A percentile compares a stretch with the other conserved stretches of the same genome.
Evolutionary conservation across 2,329 filamentous ascomycete genomes (phyloP).

Genomic region (Exophiala dermatitidis): DNA sequence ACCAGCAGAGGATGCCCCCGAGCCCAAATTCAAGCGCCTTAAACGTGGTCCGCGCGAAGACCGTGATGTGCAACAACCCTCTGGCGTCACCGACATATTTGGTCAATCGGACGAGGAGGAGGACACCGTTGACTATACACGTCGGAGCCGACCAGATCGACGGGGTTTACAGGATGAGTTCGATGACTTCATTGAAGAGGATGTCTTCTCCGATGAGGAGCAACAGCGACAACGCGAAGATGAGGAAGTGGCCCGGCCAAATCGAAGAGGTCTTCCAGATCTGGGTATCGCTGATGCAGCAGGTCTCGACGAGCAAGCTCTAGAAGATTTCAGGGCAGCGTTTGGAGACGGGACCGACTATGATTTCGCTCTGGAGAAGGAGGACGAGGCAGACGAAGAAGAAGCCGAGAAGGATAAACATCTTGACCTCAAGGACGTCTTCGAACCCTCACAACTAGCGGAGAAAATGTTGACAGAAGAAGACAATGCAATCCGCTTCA

Average conservation of each 20-base stretch:
- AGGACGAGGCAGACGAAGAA: constrained; percentile 74
- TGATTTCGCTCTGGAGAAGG: constrained; percentile 83
- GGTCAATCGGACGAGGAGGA: constrained; percentile 84
- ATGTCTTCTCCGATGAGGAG: constrained; percentile 82
- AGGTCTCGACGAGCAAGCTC: constrained; percentile 80
- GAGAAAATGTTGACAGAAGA: constrained; percentile 94
- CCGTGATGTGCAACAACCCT: constrained; percentile 55
- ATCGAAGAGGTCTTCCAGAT: constrained; percentile 60
- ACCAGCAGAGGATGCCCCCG: constrained; percentile 48
- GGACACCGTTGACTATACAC: constrained; percentile 43
- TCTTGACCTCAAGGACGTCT: constrained; percentile 93
- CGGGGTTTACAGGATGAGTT: constrained; percentile 68
- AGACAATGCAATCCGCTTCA: constrained; percentile 81
- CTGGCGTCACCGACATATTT: constrained; percentile 86
- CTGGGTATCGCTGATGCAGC: constrained; percentile 67
- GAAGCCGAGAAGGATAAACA: constrained; percentile 71
- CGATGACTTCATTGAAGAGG: constrained; percentile 94
- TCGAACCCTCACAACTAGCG: constrained; percentile 88
- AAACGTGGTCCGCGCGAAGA: constrained; percentile 83
- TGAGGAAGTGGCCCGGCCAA: constrained; percentile 70
- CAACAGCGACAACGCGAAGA: constrained; percentile 71
- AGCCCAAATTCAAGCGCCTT: constrained; percentile 92
- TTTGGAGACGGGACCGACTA: constrained; percentile 96
- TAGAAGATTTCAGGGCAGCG: constrained; percentile 93
- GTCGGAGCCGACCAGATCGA: constrained; percentile 39